Evolutionary conservation across 306 rosid genomes (phyloP), one percentile per base, ranked within the genome.

Genomic region (Gleditsia sinensis): DNA sequence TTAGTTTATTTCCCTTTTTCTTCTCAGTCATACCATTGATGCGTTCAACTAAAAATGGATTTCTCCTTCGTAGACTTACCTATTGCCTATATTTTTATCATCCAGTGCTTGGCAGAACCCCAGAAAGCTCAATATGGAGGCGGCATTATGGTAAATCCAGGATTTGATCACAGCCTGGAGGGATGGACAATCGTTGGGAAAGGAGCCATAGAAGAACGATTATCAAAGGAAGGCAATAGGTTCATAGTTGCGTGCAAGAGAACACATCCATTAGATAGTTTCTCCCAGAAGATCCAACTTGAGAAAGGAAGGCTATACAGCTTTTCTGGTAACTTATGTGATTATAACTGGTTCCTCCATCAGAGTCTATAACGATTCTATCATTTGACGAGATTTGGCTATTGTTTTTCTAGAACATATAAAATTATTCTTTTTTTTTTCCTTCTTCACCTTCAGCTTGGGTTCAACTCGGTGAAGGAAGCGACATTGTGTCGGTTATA

Each of bases 111-210:
- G 80, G 76, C 0, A 63, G 88, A 84, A 77, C 90, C 98, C 23
- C 25, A 56, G 4, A 82, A 45, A 71, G 82, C 88, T 77, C 83
- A 77, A 14, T 82, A 91, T 79, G 90, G 89, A 72, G 98, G 98
- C 32, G 98, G 98, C 42, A 75, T 91, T 28, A 83, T 93, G 69
- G 85, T 81, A n/a, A 93, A 93, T 53, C 91, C 98, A 72, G 89
- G 79, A 63, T 87, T 90, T 75, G 87, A 87, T 13, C 34, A 87
- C 36, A 78, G 78, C 66, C 72, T 71, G 53, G 74, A 87, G 21
- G 88, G 93, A n/a, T 90, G 98, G 96, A 75, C 34, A 43, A 79
- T 73, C 3, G 78, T 78, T 78, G 92, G 97, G 74, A 74, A 78
- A 11, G 97, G 87, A 56, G 53, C 75, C n/a, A 74, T 91, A 3